These are phyloP conservation scores for Laetiporus sulphureus DNA, from an alignment of 1,284 basidiomycete species.

Conservation along the genomic window DNA sequence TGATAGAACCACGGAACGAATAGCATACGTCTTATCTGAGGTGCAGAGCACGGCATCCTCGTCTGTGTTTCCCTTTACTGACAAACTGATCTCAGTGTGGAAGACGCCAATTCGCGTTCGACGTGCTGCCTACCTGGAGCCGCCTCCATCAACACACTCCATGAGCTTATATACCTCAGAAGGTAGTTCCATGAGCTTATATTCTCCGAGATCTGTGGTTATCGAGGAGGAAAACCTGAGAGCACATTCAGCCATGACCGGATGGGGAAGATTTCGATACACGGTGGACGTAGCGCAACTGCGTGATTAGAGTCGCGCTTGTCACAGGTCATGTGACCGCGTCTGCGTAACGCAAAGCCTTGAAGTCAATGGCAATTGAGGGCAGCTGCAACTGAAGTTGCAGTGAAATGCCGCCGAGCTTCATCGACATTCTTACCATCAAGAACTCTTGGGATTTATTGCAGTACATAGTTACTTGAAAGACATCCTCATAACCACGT, in stretches of 20 bases:
- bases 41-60: slow-evolving; percentile 92
- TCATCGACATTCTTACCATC: no score
- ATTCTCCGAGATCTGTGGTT: slow-evolving; percentile 40
- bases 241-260: slow-evolving; percentile 37
- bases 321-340: no score
- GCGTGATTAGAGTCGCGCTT: no score
- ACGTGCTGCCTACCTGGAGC: slow-evolving; percentile 9
- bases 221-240: slow-evolving; percentile 48
- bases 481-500: no score
- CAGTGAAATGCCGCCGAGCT: no score
- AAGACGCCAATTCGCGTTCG: slow-evolving; percentile 11
- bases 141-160: slow-evolving; percentile 15
- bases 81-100: slow-evolving; percentile 26
- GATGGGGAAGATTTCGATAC: no score
- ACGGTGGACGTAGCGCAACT: no score
- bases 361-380: no score
- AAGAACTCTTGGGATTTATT: no score
- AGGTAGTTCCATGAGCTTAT: slow-evolving; percentile 64
- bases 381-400: no score
- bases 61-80: slow-evolving; percentile 72
- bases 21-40: slow-evolving; percentile 63
- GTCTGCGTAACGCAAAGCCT: no score
- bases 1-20: slow-evolving; percentile 80
- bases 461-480: no score
- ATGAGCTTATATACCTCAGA: slow-evolving; percentile 48